Conservation (phyloP, 495 filamentous ascomycete species). For the Schizothecium vesticola region DNA sequence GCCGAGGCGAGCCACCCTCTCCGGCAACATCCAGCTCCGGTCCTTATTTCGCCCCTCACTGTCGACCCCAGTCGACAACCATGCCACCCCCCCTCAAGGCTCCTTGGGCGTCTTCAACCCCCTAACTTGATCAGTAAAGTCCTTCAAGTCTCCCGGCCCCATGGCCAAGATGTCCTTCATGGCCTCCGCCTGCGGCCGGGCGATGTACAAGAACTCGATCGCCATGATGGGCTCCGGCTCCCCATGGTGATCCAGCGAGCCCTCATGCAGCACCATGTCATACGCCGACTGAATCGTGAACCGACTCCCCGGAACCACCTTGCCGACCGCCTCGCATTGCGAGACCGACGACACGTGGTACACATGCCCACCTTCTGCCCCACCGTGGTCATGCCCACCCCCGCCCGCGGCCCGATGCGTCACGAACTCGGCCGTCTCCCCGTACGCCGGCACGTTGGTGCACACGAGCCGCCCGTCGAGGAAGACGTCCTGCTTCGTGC, state of each 20-base stretch:
- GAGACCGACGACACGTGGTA: slow-evolving; percentile 10
- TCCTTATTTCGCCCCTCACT: not conserved
- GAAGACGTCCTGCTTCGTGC: not conserved
- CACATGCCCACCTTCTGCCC: not conserved
- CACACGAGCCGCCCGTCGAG: slow-evolving; percentile 4
- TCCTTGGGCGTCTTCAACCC: not conserved
- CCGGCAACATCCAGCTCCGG: not conserved
- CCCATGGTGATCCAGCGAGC: slow-evolving; percentile 6
- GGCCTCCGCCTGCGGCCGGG: slow-evolving; percentile 3
- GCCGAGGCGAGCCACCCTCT: not conserved
- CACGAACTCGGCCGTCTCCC: slow-evolving; percentile 10
- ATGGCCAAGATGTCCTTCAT: slow-evolving; percentile 1
- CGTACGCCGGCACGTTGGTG: slow-evolving; percentile 6
- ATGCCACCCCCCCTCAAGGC: not conserved
- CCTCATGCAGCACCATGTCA: slow-evolving; percentile 7
- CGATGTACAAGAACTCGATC: slow-evolving; percentile 15
- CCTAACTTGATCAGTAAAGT: not conserved
- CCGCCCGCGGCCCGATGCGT: not conserved
- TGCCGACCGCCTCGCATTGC: slow-evolving; percentile 4
- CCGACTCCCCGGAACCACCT: not conserved
- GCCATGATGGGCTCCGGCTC: slow-evolving; percentile 11
- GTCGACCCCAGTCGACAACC: not conserved
- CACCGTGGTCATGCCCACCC: slow-evolving; percentile 6
- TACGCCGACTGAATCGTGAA: slow-evolving; percentile 7
- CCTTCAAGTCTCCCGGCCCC: not conserved